phyloP scores from a whole-genome alignment of 495 filamentous ascomycete species.

The Neurospora terricola region DNA sequence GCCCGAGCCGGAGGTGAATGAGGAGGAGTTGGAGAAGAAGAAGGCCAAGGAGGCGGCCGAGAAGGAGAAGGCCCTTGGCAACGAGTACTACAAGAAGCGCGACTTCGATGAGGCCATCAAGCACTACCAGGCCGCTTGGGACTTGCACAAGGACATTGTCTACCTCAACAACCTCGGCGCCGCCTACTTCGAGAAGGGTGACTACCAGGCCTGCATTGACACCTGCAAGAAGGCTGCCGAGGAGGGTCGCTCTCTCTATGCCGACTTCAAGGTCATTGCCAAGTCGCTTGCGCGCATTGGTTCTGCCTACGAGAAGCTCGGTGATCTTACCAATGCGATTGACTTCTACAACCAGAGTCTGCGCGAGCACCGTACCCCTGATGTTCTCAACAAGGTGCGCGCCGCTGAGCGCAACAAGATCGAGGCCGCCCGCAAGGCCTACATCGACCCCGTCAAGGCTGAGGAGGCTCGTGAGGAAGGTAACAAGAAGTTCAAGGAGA shows the following conservation, averaged over 20 bases:
- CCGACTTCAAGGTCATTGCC: constrained; percentile 95
- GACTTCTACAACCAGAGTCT: constrained; percentile 87
- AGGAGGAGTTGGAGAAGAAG: constrained; percentile 71
- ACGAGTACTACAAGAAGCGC: constrained; percentile 94
- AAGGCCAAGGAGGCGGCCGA: constrained; percentile 90
- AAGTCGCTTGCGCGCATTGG: constrained; percentile 95
- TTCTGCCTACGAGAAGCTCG: constrained; percentile 77
- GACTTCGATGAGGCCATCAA: constrained; percentile 89
- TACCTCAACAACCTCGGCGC: constrained; percentile 96
- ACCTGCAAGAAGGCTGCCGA: constrained; percentile 80
- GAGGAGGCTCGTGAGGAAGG: constrained; percentile 93
- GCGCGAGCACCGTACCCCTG: constrained; percentile 93
- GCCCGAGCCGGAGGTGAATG: constrained; percentile 57
- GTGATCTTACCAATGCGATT: constrained; percentile 71
- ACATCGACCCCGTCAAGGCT: constrained; percentile 83
- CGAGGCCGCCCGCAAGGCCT: constrained; percentile 64
- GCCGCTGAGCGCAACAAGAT: constrained; percentile 85
- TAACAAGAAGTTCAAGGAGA: constrained; percentile 91
- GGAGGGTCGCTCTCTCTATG: constrained; percentile 73
- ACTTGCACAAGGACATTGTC: constrained; percentile 87
- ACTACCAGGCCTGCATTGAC: constrained; percentile 77
- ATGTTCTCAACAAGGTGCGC: constrained; percentile 85
- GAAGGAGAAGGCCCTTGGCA: constrained; percentile 88
- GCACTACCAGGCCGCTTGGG: constrained; percentile 95
- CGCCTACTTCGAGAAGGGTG: constrained; percentile 91